Evolutionary conservation across 2,329 filamentous ascomycete species (phyloP).

Genomic region (Pseudogymnoascus sp.): DNA sequence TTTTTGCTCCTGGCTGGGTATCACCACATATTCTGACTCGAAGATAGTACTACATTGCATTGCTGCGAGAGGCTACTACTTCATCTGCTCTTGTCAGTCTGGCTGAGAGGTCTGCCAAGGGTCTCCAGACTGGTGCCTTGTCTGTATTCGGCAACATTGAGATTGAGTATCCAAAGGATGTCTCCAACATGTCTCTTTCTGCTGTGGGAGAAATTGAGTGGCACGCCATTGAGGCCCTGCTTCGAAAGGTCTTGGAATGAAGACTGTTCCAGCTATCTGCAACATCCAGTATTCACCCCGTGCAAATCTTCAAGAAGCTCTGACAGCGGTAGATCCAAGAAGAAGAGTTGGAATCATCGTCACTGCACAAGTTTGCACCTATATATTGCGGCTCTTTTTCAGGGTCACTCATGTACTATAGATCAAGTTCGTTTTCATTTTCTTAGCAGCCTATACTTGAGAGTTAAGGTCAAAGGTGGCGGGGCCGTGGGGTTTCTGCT

Average conservation of each 20-base stretch:
- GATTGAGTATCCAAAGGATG: conserved; percentile 33
- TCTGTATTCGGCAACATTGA: conserved; percentile 45
- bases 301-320: neutral
- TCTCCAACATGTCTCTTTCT: conserved; percentile 38
- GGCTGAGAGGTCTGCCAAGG: conserved; percentile 31
- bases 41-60: conserved; percentile 46
- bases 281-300: neutral
- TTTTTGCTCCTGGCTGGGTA: neutral
- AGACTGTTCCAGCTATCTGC: neutral
- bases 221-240: conserved; percentile 40
- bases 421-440: neutral
- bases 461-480: neutral
- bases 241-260: conserved; percentile 26
- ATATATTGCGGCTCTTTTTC: neutral
- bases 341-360: neutral
- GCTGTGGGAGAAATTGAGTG: conserved; percentile 41
- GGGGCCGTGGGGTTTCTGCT: neutral
- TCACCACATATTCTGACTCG: neutral
- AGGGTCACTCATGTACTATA: conserved; percentile 4
- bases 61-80: conserved; percentile 46
- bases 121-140: conserved; percentile 17
- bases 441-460: neutral
- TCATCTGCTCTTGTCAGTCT: conserved; percentile 36
- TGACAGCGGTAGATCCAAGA: neutral
- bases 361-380: neutral